Conservation (phyloP, 2,329 filamentous ascomycete genomes). For the Lachnellula hyalina region DNA sequence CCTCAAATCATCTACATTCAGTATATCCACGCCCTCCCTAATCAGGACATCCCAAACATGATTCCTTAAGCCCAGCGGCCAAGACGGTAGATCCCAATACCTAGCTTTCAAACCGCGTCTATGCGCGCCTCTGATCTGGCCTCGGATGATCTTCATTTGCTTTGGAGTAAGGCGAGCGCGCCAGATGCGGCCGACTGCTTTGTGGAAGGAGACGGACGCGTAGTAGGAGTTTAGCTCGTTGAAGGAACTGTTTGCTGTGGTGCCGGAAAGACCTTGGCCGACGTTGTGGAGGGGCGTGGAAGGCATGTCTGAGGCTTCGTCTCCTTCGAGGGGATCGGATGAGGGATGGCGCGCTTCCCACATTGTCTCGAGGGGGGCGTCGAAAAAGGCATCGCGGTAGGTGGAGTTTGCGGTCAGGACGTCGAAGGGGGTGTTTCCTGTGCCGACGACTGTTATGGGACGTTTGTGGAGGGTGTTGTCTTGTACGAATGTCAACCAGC, state of each 20-base stretch:
- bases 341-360: slow-evolving; percentile 26
- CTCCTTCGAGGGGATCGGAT: slow-evolving; percentile 6
- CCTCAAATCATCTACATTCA: slow-evolving; percentile 57
- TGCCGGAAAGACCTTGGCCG: slow-evolving; percentile 41
- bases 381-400: slow-evolving; percentile 59
- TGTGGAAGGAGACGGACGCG: slow-evolving; percentile 53
- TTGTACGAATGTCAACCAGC: slow-evolving; percentile 52
- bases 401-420: slow-evolving; percentile 46
- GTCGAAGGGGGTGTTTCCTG: slow-evolving; percentile 58
- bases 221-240: slow-evolving; percentile 58
- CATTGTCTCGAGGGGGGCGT: slow-evolving; percentile 52
- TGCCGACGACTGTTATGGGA: slow-evolving; percentile 64
- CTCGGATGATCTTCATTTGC: slow-evolving; percentile 40
- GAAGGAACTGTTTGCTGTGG: slow-evolving; percentile 36
- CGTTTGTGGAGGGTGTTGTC: slow-evolving; percentile 46
- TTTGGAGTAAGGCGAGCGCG: slow-evolving; percentile 40
- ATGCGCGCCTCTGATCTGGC: slow-evolving; percentile 44
- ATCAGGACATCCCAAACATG: slow-evolving; percentile 51
- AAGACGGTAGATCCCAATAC: slow-evolving; percentile 56
- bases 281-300: slow-evolving; percentile 10
- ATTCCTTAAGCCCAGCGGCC: slow-evolving; percentile 50
- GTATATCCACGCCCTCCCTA: slow-evolving; percentile 52
- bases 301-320: slow-evolving; percentile 13
- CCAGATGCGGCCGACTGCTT: slow-evolving; percentile 46
- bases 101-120: slow-evolving; percentile 48